Evolutionary conservation across 345 rosid genomes (phyloP), one percentile per base, ranked within the genome.

Genomic region (Rhodamnia argentea): DNA sequence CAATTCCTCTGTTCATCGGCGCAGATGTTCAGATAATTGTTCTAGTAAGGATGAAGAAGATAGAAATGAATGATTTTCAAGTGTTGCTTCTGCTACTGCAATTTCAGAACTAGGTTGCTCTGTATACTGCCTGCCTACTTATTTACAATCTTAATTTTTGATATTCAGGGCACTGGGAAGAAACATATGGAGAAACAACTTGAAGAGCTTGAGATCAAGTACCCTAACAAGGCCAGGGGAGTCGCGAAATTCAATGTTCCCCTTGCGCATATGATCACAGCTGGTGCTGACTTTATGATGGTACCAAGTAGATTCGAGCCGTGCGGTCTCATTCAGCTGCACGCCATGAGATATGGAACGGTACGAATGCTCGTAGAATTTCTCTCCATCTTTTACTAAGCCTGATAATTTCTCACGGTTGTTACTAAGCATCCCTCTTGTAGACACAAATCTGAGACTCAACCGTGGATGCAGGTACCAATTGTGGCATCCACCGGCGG

Each of bases 331-430:
- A 96, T 97, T 87, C 99, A 96, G 90, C 85, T 97, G 84, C 99
- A 97, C n/a, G 98, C 99, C 40, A 96, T 96, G 99, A 92, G 98
- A 90, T 97, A 95, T 86, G 99, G 99, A 94, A 96, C 99, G 16
- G 97, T 93, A 93, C 20, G 78, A 26, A 84, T n/a, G 10, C 47
- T 70, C 47, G 4, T 11, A 51, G 52, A 11, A 50, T 50, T 51
- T 51, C 47, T 37, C 76, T 64, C 44, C 76, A 64, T 32, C 44
- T 64, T 64, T 64, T 32, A 12, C 1, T 16, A 32, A 64, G 40
- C 44, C 76, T 37, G 42, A 64, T 22, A 29, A 64, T 64, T 56
- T 56, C n/a, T 56, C 5, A 2, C 5, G 59, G n/a, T 23, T 57
- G 60, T 23, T 22, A 55, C 60, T 23, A 24, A 57, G 60, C 76